phyloP scores from a whole-genome alignment of 140 eudicot species.

The Bidens hawaiensis region DNA sequence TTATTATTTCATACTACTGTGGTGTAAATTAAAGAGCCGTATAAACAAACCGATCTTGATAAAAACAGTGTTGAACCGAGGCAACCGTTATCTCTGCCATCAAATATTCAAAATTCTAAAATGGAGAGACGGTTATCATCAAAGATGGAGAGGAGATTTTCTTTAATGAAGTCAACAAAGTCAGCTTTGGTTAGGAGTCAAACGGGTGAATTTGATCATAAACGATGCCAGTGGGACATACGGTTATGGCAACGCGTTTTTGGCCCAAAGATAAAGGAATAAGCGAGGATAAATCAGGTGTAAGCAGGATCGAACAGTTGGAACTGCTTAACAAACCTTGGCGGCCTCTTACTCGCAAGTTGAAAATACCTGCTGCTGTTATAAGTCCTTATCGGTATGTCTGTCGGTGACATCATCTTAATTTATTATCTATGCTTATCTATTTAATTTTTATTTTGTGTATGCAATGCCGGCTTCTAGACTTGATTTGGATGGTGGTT shows the following conservation, averaged over 20 bases:
- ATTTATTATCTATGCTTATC: too few relatives aligned
- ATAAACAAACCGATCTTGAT: slow-evolving; percentile 64
- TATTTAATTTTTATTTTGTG: too few relatives aligned
- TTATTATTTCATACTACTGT: too few relatives aligned
- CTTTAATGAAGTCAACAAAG: slow-evolving; percentile 65
- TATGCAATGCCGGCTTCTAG: slow-evolving; percentile 66
- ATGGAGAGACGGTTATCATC: slow-evolving; percentile 60
- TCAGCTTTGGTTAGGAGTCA: slow-evolving; percentile 70
- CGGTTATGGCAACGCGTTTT: slow-evolving; percentile 92
- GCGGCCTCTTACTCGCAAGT: slow-evolving; percentile 94
- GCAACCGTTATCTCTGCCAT: slow-evolving; percentile 48
- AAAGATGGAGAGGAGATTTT: slow-evolving; percentile 68
- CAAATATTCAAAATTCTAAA: slow-evolving; percentile 39
- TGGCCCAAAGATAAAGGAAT: slow-evolving; percentile 82
- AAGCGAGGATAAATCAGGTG: slow-evolving; percentile 32
- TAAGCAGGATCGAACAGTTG: slow-evolving; percentile 44
- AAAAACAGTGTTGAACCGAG: slow-evolving; percentile 35
- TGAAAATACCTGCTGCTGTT: slow-evolving; percentile 82
- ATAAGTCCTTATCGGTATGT: slow-evolving; percentile 88
- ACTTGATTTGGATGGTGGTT: slow-evolving; percentile 60
- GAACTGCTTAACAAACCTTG: slow-evolving; percentile 83
- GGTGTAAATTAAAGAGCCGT: slow-evolving; percentile 86
- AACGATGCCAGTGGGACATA: slow-evolving; percentile 88
- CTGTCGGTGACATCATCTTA: background rate
- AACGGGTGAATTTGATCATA: slow-evolving; percentile 88